These are phyloP conservation scores for Ricinus communis DNA, from an alignment of 345 rosid genomes.

Conservation along the genomic window DNA sequence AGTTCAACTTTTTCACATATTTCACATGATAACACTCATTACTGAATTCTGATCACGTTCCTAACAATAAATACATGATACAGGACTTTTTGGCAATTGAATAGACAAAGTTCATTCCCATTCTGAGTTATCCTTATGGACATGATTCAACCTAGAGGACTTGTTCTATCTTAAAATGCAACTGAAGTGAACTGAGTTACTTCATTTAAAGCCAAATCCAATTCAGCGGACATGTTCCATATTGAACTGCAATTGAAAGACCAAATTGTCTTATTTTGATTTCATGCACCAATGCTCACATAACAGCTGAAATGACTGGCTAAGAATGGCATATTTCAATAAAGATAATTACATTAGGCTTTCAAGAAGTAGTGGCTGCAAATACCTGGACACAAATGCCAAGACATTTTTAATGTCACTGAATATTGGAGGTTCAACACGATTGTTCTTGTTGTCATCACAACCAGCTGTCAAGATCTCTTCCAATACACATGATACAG, in stretches of 20 bases:
- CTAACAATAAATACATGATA: background rate
- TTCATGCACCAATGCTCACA: background rate
- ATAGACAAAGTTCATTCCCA: constrained; percentile 1
- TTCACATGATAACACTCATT: background rate
- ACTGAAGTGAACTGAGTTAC: background rate
- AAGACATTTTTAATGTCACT: constrained; percentile 16
- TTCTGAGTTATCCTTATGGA: background rate
- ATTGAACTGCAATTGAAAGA: too few species aligned
- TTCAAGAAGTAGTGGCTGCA: constrained; percentile 12
- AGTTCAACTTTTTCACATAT: background rate
- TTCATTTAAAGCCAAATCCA: background rate
- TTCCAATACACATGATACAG: constrained; percentile 36
- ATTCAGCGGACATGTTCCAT: too few species aligned
- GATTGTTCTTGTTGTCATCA: constrained; percentile 18
- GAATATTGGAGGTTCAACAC: constrained; percentile 1
- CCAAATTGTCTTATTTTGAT: too few species aligned
- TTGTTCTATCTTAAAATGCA: background rate
- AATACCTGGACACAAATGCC: constrained; percentile 45
- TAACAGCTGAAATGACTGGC: background rate
- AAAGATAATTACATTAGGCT: background rate
- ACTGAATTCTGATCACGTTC: background rate
- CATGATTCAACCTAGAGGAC: background rate
- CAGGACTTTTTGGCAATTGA: background rate
- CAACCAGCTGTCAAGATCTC: constrained; percentile 25
- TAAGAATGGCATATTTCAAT: background rate